Conservation (phyloP, 352 stramenopile genomes). For the Phytophthora quininea region DNA sequence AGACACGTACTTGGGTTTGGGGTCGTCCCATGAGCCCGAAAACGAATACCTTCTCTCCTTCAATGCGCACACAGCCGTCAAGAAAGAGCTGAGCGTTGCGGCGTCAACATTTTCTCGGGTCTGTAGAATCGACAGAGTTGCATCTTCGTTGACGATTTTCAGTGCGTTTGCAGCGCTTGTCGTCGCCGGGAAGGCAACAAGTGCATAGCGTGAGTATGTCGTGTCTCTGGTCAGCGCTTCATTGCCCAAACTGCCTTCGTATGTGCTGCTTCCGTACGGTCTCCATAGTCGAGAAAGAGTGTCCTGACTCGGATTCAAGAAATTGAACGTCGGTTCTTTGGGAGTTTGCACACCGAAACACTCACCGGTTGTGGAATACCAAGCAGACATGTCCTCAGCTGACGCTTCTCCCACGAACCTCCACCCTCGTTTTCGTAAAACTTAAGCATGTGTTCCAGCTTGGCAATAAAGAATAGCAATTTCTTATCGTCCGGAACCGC, state of each 20-base stretch:
- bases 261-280: conserved; percentile 13
- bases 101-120: background rate
- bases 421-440: conserved; percentile 1
- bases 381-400: conserved; percentile 5
- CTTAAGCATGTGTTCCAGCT: conserved; percentile 12
- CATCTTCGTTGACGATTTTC: conserved; percentile 10
- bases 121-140: conserved; percentile 7
- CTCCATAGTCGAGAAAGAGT: conserved; percentile 16
- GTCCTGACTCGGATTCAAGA: conserved; percentile 30
- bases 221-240: conserved; percentile 26
- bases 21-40: background rate
- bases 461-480: conserved; percentile 17
- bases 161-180: conserved; percentile 5
- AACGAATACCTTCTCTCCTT: background rate
- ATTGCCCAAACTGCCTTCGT: conserved; percentile 25
- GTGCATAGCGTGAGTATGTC: conserved; percentile 20
- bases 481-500: background rate
- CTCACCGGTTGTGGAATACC: conserved; percentile 6
- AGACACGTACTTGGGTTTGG: background rate
- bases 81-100: background rate
- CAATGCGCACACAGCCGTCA: background rate
- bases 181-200: conserved; percentile 15
- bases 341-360: background rate
- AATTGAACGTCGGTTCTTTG: conserved; percentile 9
- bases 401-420: background rate